Base-by-base conservation (phyloP, 441 rosid genomes). In the Manihot esculenta region DNA sequence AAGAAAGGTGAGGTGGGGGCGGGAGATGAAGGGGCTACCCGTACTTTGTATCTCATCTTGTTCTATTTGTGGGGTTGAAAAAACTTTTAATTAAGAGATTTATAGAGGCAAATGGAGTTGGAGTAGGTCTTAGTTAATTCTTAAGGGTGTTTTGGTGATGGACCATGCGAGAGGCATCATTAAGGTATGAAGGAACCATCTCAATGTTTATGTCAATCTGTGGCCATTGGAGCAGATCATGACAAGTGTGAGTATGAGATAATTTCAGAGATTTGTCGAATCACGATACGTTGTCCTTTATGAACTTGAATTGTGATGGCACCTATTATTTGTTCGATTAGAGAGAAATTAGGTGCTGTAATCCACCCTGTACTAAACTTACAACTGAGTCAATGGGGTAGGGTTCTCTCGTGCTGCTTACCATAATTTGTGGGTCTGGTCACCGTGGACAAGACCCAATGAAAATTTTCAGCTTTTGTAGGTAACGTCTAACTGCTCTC, bases 361-460 rank as follows among this genome's bases (percentile, higher is more conserved):
- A 35, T 53, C 21, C 58, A 15, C 61, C 38, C 5, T 53, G 50
- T 14, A 38, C 60, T 20, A 61, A 24, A 35, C 47, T 60, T 1
- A 59, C 44, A 33, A 59, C 2, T 4, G 2, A 30, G 35, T 30
- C 35, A 30, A 59, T 59, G 42, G 18, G 23, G 23, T 59, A 35
- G 63, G 48, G 44, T 26, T 62, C 65, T 62, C 17, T 20, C 18
- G 42, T 60, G 64, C 26, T 47, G 69, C 60, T 51, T 13, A 27
- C 47, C 33, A 7, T 50, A 18, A 27, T n/a, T 66, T 33, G 17
- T 42, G 4, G 14, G 53, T n/a, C 10, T 66, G 56, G 45, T 48
- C 58, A 4, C 5, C 5, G 27, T 50, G 41, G 56, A 47, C 57
- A 26, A 18, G 5, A 6, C 14, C 21, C 21, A 15, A 48, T 7